Evolutionary conservation across 2,329 filamentous ascomycete species (phyloP).

Genomic region (Cephalotrichum gorgonifer): DNA sequence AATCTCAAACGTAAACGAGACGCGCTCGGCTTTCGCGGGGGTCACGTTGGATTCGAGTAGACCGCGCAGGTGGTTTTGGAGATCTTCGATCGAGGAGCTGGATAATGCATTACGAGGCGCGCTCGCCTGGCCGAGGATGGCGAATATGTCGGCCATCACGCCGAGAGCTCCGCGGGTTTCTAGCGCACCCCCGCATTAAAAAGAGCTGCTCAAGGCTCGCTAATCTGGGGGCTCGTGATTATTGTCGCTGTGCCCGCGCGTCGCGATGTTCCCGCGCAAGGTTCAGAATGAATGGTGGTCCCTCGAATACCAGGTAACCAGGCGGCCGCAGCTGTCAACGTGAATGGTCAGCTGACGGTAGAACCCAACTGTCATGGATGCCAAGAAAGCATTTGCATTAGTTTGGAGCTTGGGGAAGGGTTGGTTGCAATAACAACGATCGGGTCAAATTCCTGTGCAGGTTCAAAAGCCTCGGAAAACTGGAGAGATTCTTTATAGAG

Average conservation of each 20-base stretch:
- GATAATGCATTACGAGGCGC: background rate
- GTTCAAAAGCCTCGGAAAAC: no score
- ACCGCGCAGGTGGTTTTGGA: conserved; percentile 32
- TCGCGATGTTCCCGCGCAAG: background rate
- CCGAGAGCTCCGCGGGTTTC: background rate
- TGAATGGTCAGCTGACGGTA: background rate
- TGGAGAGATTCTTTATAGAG: no score
- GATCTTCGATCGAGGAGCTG: conserved; percentile 27
- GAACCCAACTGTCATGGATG: no score
- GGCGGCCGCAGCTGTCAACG: background rate
- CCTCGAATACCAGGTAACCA: no score
- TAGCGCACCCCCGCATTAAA: background rate
- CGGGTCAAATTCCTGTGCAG: no score
- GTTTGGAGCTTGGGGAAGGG: no score
- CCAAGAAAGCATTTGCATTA: no score
- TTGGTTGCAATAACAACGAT: no score
- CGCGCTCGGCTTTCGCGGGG: conserved; percentile 37
- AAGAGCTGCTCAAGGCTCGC: background rate
- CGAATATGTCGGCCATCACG: conserved; percentile 3
- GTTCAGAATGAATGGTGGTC: no score
- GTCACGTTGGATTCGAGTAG: conserved; percentile 31
- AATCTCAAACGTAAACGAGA: conserved; percentile 36
- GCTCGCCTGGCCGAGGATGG: background rate
- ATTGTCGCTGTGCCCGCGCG: background rate
- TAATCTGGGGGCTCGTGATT: background rate